Evolutionary conservation across 441 rosid genomes (phyloP).

Genomic region (Erysimum pusillum): DNA sequence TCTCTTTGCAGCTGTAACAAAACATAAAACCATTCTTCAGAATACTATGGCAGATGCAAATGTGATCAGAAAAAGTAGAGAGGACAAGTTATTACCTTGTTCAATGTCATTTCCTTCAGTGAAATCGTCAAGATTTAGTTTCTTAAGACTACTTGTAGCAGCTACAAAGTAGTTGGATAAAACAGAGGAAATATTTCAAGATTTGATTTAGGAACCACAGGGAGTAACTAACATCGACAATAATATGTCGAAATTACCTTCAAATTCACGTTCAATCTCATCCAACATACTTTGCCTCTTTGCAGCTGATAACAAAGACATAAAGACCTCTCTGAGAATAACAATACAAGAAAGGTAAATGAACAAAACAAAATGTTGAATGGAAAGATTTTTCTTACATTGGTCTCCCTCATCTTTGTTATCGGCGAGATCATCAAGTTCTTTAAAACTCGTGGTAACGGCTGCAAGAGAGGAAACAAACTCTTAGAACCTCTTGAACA

Average conservation of each 20-base stretch:
- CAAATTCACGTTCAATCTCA: slow-evolving; percentile 45
- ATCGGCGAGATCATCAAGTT: slow-evolving; percentile 34
- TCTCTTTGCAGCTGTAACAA: slow-evolving; percentile 44
- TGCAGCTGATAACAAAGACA: slow-evolving; percentile 34
- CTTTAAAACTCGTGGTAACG: slow-evolving; percentile 33
- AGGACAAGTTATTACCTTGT: slow-evolving; percentile 26
- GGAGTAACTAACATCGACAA: neutral
- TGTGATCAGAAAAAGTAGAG: neutral
- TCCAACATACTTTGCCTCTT: slow-evolving; percentile 42
- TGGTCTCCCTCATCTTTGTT: slow-evolving; percentile 41
- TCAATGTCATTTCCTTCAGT: slow-evolving; percentile 28
- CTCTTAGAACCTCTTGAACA: slow-evolving; percentile 28
- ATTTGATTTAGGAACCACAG: neutral
- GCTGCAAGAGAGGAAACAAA: slow-evolving; percentile 31
- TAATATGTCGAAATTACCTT: slow-evolving; percentile 22
- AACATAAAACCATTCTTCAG: slow-evolving; percentile 4
- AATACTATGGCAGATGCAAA: slow-evolving; percentile 6
- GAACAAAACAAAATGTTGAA: neutral
- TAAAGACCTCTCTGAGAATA: slow-evolving; percentile 12
- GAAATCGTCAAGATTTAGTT: slow-evolving; percentile 35
- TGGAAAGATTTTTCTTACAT: slow-evolving; percentile 17
- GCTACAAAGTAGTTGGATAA: slow-evolving; percentile 32
- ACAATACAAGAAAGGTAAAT: neutral
- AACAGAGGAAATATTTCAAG: slow-evolving; percentile 23
- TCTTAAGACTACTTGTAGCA: slow-evolving; percentile 43